Percentiles rank a stretch among this genome's conserved stretches.
phyloP scores from a whole-genome alignment of 2,329 filamentous ascomycete genomes.

The Phyllosticta citriasiana region DNA sequence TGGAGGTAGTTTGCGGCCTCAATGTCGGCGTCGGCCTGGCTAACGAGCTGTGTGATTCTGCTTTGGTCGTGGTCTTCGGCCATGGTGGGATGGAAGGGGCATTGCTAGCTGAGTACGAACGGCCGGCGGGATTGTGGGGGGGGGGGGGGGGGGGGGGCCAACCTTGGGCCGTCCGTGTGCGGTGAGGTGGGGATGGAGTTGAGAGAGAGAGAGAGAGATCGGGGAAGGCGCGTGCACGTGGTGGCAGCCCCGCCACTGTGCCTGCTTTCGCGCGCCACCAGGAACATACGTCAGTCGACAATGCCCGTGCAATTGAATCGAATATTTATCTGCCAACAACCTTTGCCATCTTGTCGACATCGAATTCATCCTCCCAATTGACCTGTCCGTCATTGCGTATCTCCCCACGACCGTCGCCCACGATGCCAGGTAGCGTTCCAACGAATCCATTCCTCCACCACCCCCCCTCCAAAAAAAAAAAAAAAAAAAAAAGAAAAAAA shows the following conservation, averaged over 20 bases:
- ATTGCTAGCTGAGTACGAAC: neutral
- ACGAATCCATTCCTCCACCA: neutral
- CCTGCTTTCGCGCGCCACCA: neutral
- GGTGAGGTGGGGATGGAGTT: neutral
- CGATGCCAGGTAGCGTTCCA: neutral
- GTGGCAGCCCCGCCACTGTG: neutral
- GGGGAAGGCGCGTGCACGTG: neutral
- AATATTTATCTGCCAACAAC: no score
- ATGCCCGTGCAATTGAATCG: no score
- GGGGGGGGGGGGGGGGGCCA: neutral
- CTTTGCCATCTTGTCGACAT: no score
- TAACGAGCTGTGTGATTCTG: conserved; percentile 6
- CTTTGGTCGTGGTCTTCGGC: conserved; percentile 1
- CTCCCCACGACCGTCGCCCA: neutral
- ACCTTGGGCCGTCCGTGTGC: neutral
- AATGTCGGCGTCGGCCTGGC: conserved; percentile 13
- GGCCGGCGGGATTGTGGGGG: neutral
- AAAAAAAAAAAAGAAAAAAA: neutral
- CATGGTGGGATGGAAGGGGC: conserved; percentile 3
- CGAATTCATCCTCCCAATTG: neutral
- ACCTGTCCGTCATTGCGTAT: neutral
- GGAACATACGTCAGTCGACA: no score
- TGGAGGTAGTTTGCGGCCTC: conserved; percentile 23
- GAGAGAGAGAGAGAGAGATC: neutral
- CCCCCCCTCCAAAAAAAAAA: neutral